Base-by-base conservation (phyloP, 139 green algal genomes). In the Nannochloris sp. region DNA sequence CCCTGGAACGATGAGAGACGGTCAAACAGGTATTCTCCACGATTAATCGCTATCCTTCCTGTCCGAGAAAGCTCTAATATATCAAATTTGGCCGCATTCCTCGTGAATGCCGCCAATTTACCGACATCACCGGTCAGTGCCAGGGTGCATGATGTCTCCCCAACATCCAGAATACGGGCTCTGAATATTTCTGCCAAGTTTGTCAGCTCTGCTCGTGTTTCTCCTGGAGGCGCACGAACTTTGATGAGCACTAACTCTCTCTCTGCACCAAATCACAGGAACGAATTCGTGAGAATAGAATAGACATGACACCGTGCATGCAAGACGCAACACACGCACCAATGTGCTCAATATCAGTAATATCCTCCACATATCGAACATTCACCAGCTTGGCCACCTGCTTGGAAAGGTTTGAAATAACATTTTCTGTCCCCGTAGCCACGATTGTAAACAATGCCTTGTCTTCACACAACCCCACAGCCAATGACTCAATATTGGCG, bases 361-460 rank as follows among this genome's bases (percentile, higher is more conserved):
- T 88, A 76, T 98, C 87, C 74, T 98, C 91, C 55, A 98, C 93
- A 65, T 95, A 92, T 6, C 83, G 79, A 66, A 97, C 91, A 58
- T 96, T 97, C n/a, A 96, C 88, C 67, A 97, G 81, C 80, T 98
- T 97, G 57, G 79, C 74, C 53, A 73, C 56, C 50, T 78, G 67
- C 79, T 95, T 92, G 46, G 82, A 70, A 55, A 93, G 75, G 77
- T 93, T 91, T 44, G 70, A 50, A 75, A 93, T 82, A 2, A 64
- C 80, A 33, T 65, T 61, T 1, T 68, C 50, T 12, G 74, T 90
- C 40, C 91, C 90, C 1, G 78, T 91, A 13, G 94, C 79, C 10
- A 93, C 85, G 40, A 97, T 92, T 0, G 93, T 98, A 79, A 98
- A 98, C 20, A 98, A 79, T 1, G 93, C 93, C 71, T 92, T 94